Percentiles rank a stretch among this genome's conserved stretches.
phyloP scores from a whole-genome alignment of 2,329 filamentous ascomycete genomes.

The Trichophyton benhamiae region DNA sequence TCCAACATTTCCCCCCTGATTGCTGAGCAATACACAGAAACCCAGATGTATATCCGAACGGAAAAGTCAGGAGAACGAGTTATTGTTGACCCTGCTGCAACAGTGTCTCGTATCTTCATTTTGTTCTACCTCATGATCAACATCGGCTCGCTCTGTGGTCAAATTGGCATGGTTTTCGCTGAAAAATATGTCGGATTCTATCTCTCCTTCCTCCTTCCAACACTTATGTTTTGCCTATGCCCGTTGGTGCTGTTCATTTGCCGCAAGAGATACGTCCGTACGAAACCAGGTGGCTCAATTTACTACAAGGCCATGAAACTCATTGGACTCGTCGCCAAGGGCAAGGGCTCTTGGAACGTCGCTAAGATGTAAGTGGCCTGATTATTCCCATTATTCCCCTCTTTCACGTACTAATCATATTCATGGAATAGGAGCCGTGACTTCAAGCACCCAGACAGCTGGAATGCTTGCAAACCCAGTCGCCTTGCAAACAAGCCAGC shows the following conservation, averaged over 20 bases:
- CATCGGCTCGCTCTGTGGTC: constrained; percentile 49
- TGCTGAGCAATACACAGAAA: constrained; percentile 55
- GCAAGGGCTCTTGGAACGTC: constrained; percentile 50
- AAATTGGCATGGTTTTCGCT: constrained; percentile 58
- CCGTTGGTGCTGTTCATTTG: constrained; percentile 49
- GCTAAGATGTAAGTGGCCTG: constrained; percentile 38
- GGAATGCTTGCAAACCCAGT: constrained; percentile 58
- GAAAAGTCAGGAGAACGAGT: constrained; percentile 51
- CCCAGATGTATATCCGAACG: constrained; percentile 45
- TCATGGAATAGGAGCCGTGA: constrained; percentile 22
- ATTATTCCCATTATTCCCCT: too few species aligned
- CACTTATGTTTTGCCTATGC: constrained; percentile 49
- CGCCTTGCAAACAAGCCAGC: constrained; percentile 46
- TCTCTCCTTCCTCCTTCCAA: constrained; percentile 57
- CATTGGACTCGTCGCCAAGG: constrained; percentile 49
- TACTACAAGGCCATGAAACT: constrained; percentile 54
- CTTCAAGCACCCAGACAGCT: constrained; percentile 47
- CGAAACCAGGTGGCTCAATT: constrained; percentile 60
- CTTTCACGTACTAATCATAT: too few species aligned
- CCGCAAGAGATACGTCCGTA: constrained; percentile 50
- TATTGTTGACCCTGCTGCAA: constrained; percentile 58
- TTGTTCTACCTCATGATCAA: constrained; percentile 64
- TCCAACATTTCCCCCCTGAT: constrained; percentile 63
- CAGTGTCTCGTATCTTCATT: constrained; percentile 54
- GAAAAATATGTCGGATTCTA: constrained; percentile 69